Conservation (phyloP, 805 yeast species). For the Kuraishia molischiana region DNA sequence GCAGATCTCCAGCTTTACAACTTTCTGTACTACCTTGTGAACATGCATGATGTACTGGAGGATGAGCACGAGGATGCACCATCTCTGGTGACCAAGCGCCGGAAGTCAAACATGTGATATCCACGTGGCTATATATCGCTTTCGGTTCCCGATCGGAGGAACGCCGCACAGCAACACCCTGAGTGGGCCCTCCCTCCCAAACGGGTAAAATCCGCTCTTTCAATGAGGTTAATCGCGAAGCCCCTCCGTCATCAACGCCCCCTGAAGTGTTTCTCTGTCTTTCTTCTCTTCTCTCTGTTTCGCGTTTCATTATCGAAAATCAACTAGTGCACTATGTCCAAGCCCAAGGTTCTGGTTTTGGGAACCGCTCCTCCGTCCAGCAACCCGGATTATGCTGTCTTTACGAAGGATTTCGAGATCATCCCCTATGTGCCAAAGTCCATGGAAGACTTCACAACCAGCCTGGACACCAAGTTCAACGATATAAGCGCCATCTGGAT, state of each 20-base stretch:
- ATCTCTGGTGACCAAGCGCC: slow-evolving; percentile 4
- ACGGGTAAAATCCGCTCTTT: no score
- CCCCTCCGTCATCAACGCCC: no score
- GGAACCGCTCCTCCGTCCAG: slow-evolving; percentile 28
- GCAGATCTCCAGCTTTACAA: slow-evolving; percentile 10
- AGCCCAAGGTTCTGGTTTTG: slow-evolving; percentile 29
- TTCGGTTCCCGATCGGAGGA: no score
- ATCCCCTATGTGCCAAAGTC: slow-evolving; percentile 24
- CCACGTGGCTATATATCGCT: no score
- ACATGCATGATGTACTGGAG: slow-evolving; percentile 8
- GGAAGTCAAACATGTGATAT: background rate
- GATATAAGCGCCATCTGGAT: slow-evolving; percentile 42
- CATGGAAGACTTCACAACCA: slow-evolving; percentile 26
- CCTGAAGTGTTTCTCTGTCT: background rate
- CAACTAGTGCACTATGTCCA: slow-evolving; percentile 9
- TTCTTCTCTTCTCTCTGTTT: no score
- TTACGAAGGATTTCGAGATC: slow-evolving; percentile 26
- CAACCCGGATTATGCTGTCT: slow-evolving; percentile 26
- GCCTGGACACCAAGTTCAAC: slow-evolving; percentile 22
- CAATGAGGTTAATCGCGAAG: no score
- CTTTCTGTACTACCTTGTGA: slow-evolving; percentile 11
- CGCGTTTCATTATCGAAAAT: no score
- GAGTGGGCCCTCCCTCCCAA: no score
- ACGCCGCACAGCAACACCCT: no score
- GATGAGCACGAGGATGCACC: slow-evolving; percentile 13